These are phyloP conservation scores for Erythrobasidium hasegawianum DNA, from an alignment of 1,284 basidiomycete genomes.

Conservation along the genomic window DNA sequence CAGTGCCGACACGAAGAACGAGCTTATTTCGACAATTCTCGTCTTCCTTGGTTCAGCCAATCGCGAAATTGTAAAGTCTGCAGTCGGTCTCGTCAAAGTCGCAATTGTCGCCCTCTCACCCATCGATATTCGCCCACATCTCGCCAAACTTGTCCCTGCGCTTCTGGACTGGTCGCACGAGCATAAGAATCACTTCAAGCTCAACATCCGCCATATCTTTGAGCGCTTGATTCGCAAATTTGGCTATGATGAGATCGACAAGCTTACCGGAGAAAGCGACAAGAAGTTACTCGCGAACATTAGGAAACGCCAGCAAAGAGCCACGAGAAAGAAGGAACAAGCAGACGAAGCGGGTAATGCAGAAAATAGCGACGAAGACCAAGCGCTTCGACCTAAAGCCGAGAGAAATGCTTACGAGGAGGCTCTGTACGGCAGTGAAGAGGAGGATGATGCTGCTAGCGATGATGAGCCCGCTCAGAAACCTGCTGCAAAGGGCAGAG, in stretches of 20 bases:
- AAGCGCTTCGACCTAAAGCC: conserved; percentile 51
- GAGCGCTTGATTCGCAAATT: conserved; percentile 92
- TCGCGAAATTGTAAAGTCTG: conserved; percentile 95
- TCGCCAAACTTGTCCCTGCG: conserved; percentile 74
- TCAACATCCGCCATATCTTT: conserved; percentile 92
- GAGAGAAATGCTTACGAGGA: conserved; percentile 90
- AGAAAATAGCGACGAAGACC: conserved; percentile 53
- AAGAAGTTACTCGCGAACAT: conserved; percentile 83
- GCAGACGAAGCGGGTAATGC: conserved; percentile 55
- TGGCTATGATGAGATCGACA: conserved; percentile 72
- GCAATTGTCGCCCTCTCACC: conserved; percentile 76
- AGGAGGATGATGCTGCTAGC: conserved; percentile 69
- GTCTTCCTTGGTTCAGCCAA: conserved; percentile 90
- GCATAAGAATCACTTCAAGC: conserved; percentile 98
- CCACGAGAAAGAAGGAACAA: conserved; percentile 67
- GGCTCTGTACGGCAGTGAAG: conserved; percentile 80
- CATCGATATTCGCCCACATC: conserved; percentile 68
- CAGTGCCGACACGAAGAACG: conserved; percentile 69
- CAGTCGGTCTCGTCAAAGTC: conserved; percentile 92
- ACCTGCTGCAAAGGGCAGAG: conserved; percentile 43
- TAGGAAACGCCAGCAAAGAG: conserved; percentile 85
- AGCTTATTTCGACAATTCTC: conserved; percentile 79
- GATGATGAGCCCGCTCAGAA: conserved; percentile 50
- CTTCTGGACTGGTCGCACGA: conserved; percentile 90
- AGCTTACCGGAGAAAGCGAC: conserved; percentile 60